Evolutionary conservation across 2,329 filamentous ascomycete species (phyloP).

Genomic region (Colletotrichum magnum): DNA sequence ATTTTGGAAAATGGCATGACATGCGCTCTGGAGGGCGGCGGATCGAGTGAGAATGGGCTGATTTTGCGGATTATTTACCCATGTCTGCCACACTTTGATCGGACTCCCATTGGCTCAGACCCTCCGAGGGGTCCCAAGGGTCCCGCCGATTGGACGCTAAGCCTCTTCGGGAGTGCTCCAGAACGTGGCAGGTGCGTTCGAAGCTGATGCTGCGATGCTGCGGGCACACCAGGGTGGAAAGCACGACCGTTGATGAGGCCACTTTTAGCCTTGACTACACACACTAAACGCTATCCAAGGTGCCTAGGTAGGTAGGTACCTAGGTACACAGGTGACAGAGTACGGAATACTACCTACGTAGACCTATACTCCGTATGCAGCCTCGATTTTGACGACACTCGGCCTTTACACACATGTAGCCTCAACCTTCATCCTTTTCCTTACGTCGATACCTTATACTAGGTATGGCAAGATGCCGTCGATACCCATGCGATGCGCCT

Average conservation of each 20-base stretch:
- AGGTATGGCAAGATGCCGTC: background rate
- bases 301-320: no score
- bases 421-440: background rate
- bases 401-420: background rate
- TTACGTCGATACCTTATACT: background rate
- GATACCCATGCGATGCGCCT: no score
- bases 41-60: slow-evolving; percentile 41
- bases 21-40: slow-evolving; percentile 38
- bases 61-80: slow-evolving; percentile 39
- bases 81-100: slow-evolving; percentile 32
- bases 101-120: slow-evolving; percentile 27
- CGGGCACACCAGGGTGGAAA: slow-evolving; percentile 25
- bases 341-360: no score
- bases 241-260: slow-evolving; percentile 31
- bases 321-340: no score
- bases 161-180: slow-evolving; percentile 20
- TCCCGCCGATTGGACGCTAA: slow-evolving; percentile 31
- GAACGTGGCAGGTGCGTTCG: slow-evolving; percentile 40
- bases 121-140: slow-evolving; percentile 28
- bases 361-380: no score
- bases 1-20: slow-evolving; percentile 41
- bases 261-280: slow-evolving; percentile 26
- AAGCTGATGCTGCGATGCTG: slow-evolving; percentile 11
- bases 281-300: background rate
- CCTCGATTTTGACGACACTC: slow-evolving; percentile 14